phyloP scores from a whole-genome alignment of 129 eudicot genomes.

The Kitagawia praeruptora region DNA sequence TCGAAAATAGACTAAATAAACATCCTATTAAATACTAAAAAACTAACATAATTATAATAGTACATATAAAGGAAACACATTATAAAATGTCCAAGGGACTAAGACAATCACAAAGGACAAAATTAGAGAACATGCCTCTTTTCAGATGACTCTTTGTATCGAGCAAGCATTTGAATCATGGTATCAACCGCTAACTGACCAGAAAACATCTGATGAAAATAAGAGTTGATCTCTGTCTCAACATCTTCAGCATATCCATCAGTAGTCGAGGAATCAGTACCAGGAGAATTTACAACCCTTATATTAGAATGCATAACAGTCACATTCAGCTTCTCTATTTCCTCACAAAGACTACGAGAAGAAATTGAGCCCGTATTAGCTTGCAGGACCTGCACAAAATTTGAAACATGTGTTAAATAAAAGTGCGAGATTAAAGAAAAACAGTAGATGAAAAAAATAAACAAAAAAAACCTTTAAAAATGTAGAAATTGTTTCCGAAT shows the following conservation, averaged over 20 bases:
- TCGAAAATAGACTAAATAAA: neutral
- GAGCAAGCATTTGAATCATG: slow-evolving; percentile 84
- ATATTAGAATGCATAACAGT: slow-evolving; percentile 31
- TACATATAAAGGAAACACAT: neutral
- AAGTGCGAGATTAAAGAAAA: neutral
- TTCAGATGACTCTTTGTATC: slow-evolving; percentile 74
- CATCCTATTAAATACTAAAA: neutral
- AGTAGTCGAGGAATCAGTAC: slow-evolving; percentile 41
- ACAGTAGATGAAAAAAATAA: neutral
- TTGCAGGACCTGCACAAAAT: slow-evolving; percentile 52
- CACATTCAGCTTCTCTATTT: slow-evolving; percentile 52
- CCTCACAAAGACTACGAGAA: slow-evolving; percentile 53
- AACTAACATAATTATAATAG: neutral
- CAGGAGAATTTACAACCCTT: slow-evolving; percentile 32
- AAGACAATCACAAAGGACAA: neutral
- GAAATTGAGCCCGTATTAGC: slow-evolving; percentile 48
- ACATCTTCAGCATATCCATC: slow-evolving; percentile 71
- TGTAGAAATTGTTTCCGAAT: slow-evolving; percentile 50
- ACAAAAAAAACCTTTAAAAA: slow-evolving; percentile 54
- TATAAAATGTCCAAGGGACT: neutral
- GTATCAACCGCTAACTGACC: slow-evolving; percentile 58
- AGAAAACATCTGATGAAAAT: slow-evolving; percentile 88
- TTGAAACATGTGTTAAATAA: neutral
- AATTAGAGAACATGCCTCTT: slow-evolving; percentile 34
- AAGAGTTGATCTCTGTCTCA: slow-evolving; percentile 84